Evolutionary conservation across 2,329 filamentous ascomycete species (phyloP).

Genomic region (Colletotrichum zoysiae): DNA sequence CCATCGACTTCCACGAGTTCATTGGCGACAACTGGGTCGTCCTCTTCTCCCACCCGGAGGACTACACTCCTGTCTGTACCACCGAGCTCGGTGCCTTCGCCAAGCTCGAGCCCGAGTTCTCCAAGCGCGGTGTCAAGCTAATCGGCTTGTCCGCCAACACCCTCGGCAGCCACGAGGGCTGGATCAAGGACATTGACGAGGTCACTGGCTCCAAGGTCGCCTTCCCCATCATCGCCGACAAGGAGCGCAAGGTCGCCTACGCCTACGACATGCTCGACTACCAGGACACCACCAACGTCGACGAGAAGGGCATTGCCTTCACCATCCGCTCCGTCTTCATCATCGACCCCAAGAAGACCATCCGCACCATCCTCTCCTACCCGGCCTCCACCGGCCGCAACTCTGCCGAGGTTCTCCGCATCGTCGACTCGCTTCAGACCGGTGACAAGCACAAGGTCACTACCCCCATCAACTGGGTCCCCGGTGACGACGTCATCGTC

Average conservation of each 20-base stretch:
- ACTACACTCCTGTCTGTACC: conserved; percentile 96
- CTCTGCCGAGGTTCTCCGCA: conserved; percentile 81
- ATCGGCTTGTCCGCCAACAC: conserved; percentile 92
- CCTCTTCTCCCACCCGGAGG: conserved; percentile 87
- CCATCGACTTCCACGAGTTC: conserved; percentile 87
- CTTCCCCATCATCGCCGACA: conserved; percentile 87
- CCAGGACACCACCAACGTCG: conserved; percentile 85
- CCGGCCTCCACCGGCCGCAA: conserved; percentile 91
- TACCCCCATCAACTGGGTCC: conserved; percentile 91
- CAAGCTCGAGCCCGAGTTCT: conserved; percentile 89
- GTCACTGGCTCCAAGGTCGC: conserved; percentile 76
- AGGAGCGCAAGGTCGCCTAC: conserved; percentile 80
- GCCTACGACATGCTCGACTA: conserved; percentile 87
- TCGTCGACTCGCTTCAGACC: conserved; percentile 83
- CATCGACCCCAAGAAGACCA: conserved; percentile 94
- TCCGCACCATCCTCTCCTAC: conserved; percentile 92
- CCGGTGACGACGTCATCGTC: conserved; percentile 92
- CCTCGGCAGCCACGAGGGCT: conserved; percentile 83
- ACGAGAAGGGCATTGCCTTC: conserved; percentile 86
- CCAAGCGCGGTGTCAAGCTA: conserved; percentile 88
- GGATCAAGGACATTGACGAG: conserved; percentile 91
- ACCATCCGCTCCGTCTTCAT: conserved; percentile 96
- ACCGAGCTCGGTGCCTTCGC: conserved; percentile 95
- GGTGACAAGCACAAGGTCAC: conserved; percentile 91
- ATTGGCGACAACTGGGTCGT: conserved; percentile 84